Percentiles rank a stretch among this genome's conserved stretches.
Evolutionary conservation across 1,284 basidiomycete genomes (phyloP).

Genomic region (Cryptococcus floricola): DNA sequence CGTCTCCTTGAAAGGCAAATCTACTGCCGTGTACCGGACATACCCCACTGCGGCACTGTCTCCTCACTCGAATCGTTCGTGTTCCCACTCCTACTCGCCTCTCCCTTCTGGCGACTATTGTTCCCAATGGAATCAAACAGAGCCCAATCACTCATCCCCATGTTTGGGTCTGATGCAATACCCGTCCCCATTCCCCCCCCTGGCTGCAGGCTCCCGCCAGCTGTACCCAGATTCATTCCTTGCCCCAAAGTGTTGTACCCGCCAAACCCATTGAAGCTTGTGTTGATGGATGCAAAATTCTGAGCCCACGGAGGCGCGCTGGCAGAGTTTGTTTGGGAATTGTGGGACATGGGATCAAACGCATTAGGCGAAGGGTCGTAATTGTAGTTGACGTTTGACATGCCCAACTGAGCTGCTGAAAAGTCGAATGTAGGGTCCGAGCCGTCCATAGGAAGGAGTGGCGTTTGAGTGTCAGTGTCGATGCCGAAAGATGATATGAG

Average conservation of each 20-base stretch:
- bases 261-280: neutral
- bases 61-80: neutral
- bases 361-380: too few relatives aligned
- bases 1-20: too few relatives aligned
- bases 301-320: too few relatives aligned
- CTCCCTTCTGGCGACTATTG: neutral
- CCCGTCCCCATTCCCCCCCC: neutral
- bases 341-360: too few relatives aligned
- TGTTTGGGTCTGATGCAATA: neutral
- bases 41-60: too few relatives aligned
- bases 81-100: neutral
- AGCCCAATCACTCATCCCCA: slow-evolving; percentile 15
- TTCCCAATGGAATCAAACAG: neutral
- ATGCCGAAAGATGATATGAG: slow-evolving; percentile 21
- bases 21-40: too few relatives aligned
- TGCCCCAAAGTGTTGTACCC: neutral
- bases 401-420: neutral
- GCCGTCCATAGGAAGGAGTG: slow-evolving; percentile 1
- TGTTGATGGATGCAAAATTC: too few relatives aligned
- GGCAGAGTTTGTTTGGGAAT: too few relatives aligned
- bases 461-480: slow-evolving; percentile 13
- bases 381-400: neutral
- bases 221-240: neutral
- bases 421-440: slow-evolving; percentile 14
- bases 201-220: neutral